Base-by-base conservation (phyloP, 1,284 basidiomycete species). In the Papiliotrema laurentii region DNA sequence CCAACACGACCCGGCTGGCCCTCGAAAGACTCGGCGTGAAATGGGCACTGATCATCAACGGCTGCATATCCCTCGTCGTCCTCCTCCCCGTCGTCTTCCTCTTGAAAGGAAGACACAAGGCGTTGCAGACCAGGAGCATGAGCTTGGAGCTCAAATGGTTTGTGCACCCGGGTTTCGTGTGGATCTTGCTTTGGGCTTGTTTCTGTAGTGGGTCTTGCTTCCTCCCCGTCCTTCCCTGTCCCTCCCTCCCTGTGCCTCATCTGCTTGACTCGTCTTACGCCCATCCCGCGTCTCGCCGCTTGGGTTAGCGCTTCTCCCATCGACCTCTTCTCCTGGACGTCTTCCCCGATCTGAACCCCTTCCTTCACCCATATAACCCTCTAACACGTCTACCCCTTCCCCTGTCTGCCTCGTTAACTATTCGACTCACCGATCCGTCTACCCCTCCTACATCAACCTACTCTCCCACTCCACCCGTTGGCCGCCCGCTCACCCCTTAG, bases 31-130 rank as follows among this genome's bases (percentile, higher is more conserved):
- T 61, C 41, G 60, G 63, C 27, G 56, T 64, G 13, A 51, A 61
- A 9, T 51, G 55, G 24, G 54, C 58, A 2, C 49, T 69, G 16
- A 56, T 55, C 46, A 57, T 66, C 43, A 60, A 57, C 10, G 63
- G 59, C 3, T 43, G 68, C 16, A 45, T 59, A 50, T 56, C 61
- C 4, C 54, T 56, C 2, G 47, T 60, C 38, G 41, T 63, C 24
- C 52, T 66, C 14, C 44, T 69, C 41, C 43, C 65, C 45, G 56
- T 54, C 31, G 60, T 55, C 27, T 39, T 55, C 34, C 55, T 61
- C 22, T 52, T 76, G 42, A 66, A 65, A 45, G 67, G 71, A 31
- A 54, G 56, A 48, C 63, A 63, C 41, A 57, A 65, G 42, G 58
- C 58, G 11, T 54, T 71, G 2, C 53, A 58, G 22, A 56, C 48